Evolutionary conservation across 768 basidiomycete genomes (phyloP), one percentile per base, ranked within the genome.

Genomic region (Calocybe gangraenosa): DNA sequence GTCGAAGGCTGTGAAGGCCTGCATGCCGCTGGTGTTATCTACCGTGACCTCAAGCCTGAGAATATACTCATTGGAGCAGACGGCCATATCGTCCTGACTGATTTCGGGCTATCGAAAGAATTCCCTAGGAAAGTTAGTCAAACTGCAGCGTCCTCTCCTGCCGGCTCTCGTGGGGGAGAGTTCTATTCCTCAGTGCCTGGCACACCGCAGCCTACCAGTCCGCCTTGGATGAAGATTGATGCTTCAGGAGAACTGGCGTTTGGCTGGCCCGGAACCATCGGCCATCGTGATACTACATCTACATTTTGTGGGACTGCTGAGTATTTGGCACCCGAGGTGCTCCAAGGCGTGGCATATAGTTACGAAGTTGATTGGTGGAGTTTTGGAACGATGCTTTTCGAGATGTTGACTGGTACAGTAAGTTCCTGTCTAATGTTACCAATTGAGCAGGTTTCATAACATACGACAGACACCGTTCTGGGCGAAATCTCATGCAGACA

Each of bases 361-460:
- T 98, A 92, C 58, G 91, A 93, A 54, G 92, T 95, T 17, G 95
- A 98, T 62, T 95, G 92, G 90, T 99, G 93, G 94, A 90, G 87
- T 53, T 87, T 95, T 57, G 95, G 95, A 28, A 97, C 95, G 50
- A 95, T 98, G 88, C 68, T 98, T 48, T 92, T 90, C 62, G 95
- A 98, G 71, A 95, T 96, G 87, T 69, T 98, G 66, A 89, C 90
- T 31, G 95, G 95, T 20, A 87, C 94, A 53, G 93, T 94, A 64
- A 72, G 87, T 39, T 57, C 37, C 43, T 56, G n/a, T 40, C 37
- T 52, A n/a, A n/a, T 23, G 42, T 9, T 31, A 23, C 11, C 6
- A 37, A 39, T 40, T 38, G 44, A 51, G 47, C 37, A 37, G 46
- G 44, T 46, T n/a, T 3, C 48, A 41, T 50, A 33, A 55, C 46